A percentile compares a stretch with the other conserved stretches of the same genome.
phyloP scores from a whole-genome alignment of 176 grass and related monocot species.

The Oryza meyeriana region DNA sequence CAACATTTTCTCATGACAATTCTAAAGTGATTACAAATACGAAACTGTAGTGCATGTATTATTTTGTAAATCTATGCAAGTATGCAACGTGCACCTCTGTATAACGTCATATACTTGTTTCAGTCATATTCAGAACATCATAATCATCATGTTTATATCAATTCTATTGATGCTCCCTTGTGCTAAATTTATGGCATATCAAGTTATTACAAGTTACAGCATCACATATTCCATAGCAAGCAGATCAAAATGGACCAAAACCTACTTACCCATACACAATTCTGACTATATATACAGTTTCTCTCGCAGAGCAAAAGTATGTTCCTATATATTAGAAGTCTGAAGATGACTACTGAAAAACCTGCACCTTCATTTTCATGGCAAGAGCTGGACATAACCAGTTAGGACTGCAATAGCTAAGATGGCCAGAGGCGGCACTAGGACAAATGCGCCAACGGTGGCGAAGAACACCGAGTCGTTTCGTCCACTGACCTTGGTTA shows the following conservation, averaged over 20 bases:
- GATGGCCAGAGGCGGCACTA: slow-evolving; percentile 72
- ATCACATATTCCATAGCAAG: neutral
- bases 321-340: neutral
- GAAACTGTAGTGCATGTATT: neutral
- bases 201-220: slow-evolving; percentile 14
- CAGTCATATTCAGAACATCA: neutral
- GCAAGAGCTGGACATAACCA: slow-evolving; percentile 85
- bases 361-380: slow-evolving; percentile 36
- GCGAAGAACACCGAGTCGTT: slow-evolving; percentile 92
- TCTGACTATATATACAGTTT: slow-evolving; percentile 20
- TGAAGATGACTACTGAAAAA: slow-evolving; percentile 15
- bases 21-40: neutral
- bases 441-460: slow-evolving; percentile 67
- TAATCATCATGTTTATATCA: neutral
- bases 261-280: slow-evolving; percentile 26
- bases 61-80: neutral
- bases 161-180: neutral
- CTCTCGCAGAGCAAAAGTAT: slow-evolving; percentile 11
- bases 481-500: slow-evolving; percentile 63
- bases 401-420: slow-evolving; percentile 70
- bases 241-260: slow-evolving; percentile 10
- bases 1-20: neutral
- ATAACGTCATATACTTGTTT: neutral
- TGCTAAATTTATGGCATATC: slow-evolving; percentile 17
- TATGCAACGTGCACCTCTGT: neutral